Base-by-base conservation (phyloP, 1,284 basidiomycete species). In the Pseudozyma tsukubaensis region DNA sequence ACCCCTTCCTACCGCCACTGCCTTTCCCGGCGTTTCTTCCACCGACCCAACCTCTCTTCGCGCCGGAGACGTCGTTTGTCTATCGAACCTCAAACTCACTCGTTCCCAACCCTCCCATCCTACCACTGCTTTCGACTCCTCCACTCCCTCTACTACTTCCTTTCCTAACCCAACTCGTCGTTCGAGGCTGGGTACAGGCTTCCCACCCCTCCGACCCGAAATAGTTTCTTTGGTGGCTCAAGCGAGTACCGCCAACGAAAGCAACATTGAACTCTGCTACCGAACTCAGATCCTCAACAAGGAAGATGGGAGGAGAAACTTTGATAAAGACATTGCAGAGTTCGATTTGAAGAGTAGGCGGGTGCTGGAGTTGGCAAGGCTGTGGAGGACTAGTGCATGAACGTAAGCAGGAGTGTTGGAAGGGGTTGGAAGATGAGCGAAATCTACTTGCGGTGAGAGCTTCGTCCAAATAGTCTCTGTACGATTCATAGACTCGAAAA, bases 261-360 rank as follows among this genome's bases (percentile, higher is more conserved):
- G 24, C 21, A 8, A 14, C 37, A 21, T 66, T 18, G 44, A 67
- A 24, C 56, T 72, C 4, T 72, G 70, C 50, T 72, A 59, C 36
- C 51, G 70, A 0, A 50, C 57, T 13, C 0, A 53, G 11, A 9
- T 53, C 12, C 16, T 19, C 6, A 21, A 49, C 1, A 39, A 21
- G 2, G 1, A 2, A 13, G 65, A 73, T 39, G 29, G 4, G 7
- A 8, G 1, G 3, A 16, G 32, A 4, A 74, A 74, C 44, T 74
- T 74, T 21, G 59, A 74, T 21, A 21, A 40, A 0, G 54, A 48
- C 3, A 11, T 74, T 0, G 62, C 66, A 0, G 14, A 10, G 9
- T 74, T 74, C 44, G 72, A 74, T 43, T 3, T 55, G 16, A 55
- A 35, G n/a, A 49, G 47, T 11, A 18, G 62, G 7, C 18, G 62